Evolutionary conservation across 2,329 filamentous ascomycete species (phyloP), one percentile per base, ranked within the genome.

Genomic region (Ophiocordyceps robertsii): DNA sequence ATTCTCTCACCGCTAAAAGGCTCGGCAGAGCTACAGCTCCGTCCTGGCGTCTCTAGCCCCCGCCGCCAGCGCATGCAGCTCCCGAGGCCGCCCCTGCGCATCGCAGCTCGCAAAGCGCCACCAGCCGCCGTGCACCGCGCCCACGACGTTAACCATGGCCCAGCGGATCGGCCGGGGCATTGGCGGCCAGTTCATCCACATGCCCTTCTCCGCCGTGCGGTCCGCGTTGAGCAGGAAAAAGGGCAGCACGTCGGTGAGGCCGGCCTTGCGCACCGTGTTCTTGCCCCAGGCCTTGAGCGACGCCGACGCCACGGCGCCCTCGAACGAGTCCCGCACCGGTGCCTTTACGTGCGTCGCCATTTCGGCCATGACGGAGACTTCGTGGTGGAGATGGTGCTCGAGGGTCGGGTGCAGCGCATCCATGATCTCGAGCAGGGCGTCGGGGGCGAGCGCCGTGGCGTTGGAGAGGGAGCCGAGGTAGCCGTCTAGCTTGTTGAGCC

Each of bases 31-130:
- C 17, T 38, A 47, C 45, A 47, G 14, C 38, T 49, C 45, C 32
- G 38, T 30, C 38, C 35, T 44, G 14, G 36, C 29, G 13, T 19
- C 30, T 29, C 29, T 13, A 13, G 6, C 21, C 29, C 30, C 14
- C 36, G 38, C 38, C 33, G 57, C 56, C 46, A 73, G 51, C 4
- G 73, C 73, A 51, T 73, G 72, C 47, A 80, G 51, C 55, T 70
- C 65, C 56, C 68, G 69, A 37, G 72, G 74, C 52, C 60, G 58
- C 3, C 76, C 76, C 0, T 59, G 53, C 4, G 63, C 58, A 51
- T 76, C 70, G 51, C 77, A 82, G 51, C 76, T 80, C 29, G 75
- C 66, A 63, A 81, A 83, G 61, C 70, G 77, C 77, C 78, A 82
- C 68, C 71, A 73, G 3, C 67, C 63, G 31, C 67, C 67, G 49